Base-by-base conservation (phyloP, 352 stramenopile species). In the Phytopythium oedochilum region DNA sequence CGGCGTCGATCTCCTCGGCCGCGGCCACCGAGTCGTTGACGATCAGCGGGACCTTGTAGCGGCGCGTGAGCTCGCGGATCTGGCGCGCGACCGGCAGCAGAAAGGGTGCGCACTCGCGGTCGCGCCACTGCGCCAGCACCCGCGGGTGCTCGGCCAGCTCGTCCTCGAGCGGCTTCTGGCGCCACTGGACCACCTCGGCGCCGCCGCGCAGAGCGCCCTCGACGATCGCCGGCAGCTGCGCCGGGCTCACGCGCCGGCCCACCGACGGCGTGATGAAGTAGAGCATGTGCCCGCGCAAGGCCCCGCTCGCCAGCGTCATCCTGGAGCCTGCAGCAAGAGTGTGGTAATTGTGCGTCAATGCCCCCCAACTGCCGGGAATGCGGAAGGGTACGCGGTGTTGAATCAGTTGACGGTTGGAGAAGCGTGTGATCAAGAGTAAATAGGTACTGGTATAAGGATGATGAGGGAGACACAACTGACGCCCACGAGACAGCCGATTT, bases 211-310 rank as follows among this genome's bases (percentile, higher is more conserved):
- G 71, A 20, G 75, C 73, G 26, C 71, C 63, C 34, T 75, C 61
- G 18, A 86, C 75, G 22, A 80, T 60, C 11, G 12, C 18, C 20
- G 69, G 40, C 15, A 86, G 61, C 26, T 64, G 59, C 20, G 51
- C 18, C 10, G 73, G 36, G 3, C 53, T 49, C 46, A 77, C 32
- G 28, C 57, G 55, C 40, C 35, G 38, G 17, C 70, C 64, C 9
- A 75, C 62, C 2, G 73, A 78, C 26, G 75, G 75, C 35, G 75
- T 86, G 64, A 86, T 81, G 70, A 84, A 83, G 64, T 86, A 86
- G 47, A 86, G 73, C 60, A 49, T 40, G 23, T 64, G 69, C 38
- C 20, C 34, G 22, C 35, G 5, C 34, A 55, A 23, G n/a, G 17
- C 2, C 35, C n/a, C 22, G 12, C 12, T n/a, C 22, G 49, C 25